Conservation (phyloP, 2,329 filamentous ascomycete species). For the Sphaerulina musiva region DNA sequence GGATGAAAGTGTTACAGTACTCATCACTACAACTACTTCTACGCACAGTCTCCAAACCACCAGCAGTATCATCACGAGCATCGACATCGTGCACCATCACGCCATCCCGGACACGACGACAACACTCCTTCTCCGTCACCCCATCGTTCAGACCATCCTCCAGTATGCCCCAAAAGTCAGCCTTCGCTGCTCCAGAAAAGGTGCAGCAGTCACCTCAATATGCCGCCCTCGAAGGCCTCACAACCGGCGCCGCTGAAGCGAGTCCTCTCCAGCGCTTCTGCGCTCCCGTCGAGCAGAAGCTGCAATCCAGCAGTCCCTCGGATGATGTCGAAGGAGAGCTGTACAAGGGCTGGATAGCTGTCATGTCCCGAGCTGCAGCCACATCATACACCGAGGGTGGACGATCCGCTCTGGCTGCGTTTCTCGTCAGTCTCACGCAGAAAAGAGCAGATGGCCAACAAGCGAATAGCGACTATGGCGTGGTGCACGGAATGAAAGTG, state of each 20-base stretch:
- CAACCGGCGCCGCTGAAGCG: constrained; percentile 9
- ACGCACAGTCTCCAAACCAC: neutral
- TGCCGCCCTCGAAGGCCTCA: constrained; percentile 12
- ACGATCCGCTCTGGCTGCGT: constrained; percentile 4
- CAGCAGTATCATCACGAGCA: neutral
- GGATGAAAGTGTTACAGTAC: neutral
- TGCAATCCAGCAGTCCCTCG: constrained; percentile 8
- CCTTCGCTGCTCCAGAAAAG: constrained; percentile 13
- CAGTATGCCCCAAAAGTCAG: constrained; percentile 18
- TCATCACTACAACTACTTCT: neutral
- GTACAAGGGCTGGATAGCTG: constrained; percentile 20
- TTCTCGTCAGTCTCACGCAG: constrained; percentile 6
- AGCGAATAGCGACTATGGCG: constrained; percentile 12
- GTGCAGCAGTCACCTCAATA: constrained; percentile 18
- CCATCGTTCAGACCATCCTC: neutral
- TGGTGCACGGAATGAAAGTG: constrained; percentile 23
- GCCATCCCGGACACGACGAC: neutral
- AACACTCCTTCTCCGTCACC: neutral
- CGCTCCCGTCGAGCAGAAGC: constrained; percentile 20
- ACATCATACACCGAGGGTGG: constrained; percentile 17
- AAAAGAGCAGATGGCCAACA: constrained; percentile 15
- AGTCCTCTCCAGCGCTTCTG: constrained; percentile 18
- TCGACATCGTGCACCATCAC: neutral
- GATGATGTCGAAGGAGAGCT: constrained; percentile 22
- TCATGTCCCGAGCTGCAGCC: constrained; percentile 21